phyloP scores from a whole-genome alignment of 805 yeast genomes.

The Spathaspora arborariae region DNA sequence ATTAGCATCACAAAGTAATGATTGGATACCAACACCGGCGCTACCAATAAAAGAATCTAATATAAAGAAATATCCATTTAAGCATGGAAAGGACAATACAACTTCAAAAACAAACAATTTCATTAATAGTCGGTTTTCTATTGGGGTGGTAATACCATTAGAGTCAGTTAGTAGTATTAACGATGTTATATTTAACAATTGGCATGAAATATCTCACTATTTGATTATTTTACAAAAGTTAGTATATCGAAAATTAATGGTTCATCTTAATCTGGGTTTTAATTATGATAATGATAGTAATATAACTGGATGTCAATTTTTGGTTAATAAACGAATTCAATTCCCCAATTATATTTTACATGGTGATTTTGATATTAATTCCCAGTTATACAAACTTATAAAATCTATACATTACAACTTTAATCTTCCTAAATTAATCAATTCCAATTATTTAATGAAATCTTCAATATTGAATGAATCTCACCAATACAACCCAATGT shows the following conservation, averaged over 20 bases:
- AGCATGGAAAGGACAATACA: background rate
- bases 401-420: slow-evolving; percentile 35
- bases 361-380: slow-evolving; percentile 40
- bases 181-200: slow-evolving; percentile 45
- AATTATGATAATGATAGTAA: slow-evolving; percentile 6
- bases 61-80: slow-evolving; percentile 10
- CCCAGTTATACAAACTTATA: slow-evolving; percentile 32
- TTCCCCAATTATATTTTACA: slow-evolving; percentile 40
- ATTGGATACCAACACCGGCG: slow-evolving; percentile 45
- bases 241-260: slow-evolving; percentile 34
- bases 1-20: slow-evolving; percentile 3
- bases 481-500: slow-evolving; percentile 26
- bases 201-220: slow-evolving; percentile 44
- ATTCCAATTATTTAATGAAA: slow-evolving; percentile 35
- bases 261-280: slow-evolving; percentile 15
- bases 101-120: slow-evolving; percentile 10
- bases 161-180: slow-evolving; percentile 26
- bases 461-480: slow-evolving; percentile 12
- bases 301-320: slow-evolving; percentile 16
- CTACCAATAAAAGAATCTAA: slow-evolving; percentile 25
- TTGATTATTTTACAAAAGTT: slow-evolving; percentile 36
- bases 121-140: slow-evolving; percentile 39
- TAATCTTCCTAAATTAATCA: slow-evolving; percentile 46
- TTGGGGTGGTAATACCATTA: slow-evolving; percentile 48
- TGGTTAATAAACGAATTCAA: slow-evolving; percentile 29